Base-by-base conservation (phyloP, 257 asterid species). In the Ehretia macrophylla region DNA sequence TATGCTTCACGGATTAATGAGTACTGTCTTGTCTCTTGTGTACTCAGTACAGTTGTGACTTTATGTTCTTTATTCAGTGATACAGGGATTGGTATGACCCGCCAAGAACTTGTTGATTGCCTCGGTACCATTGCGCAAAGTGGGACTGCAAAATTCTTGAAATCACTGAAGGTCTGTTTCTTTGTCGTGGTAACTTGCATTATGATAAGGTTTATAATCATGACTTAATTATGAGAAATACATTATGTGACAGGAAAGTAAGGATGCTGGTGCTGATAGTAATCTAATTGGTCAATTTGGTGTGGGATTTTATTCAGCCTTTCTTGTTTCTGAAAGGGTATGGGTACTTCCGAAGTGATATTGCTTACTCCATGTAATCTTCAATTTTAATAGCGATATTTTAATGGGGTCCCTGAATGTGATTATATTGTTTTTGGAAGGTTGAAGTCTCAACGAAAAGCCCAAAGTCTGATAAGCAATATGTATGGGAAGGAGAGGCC, bases 91-190 rank as follows among this genome's bases (percentile, higher is more conserved):
- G 99, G 99, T 71, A 93, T 93, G 99, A 85, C 87, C 13, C 93
- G 86, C 51, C 79, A 84, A 75, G 99, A 93, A 75, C 80, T 93
- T 58, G 84, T 93, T 47, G 99, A 89, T 65, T 85, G 95, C 69
- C 97, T 93, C 72, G 99, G 99, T 56, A 93, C 99, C 23, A 93
- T 93, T 11, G 99, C 99, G 52, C 97, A 93, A 66, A 93, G 99
- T 85, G 99, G 99, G 67, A 93, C 99, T 59, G 97, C 99, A 11
- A 93, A 93, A 77, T 93, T 93, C 71, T 74, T 93, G 39, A 86
- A 86, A 78, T 89, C 96, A 51, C 64, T 89, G 68, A 93, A 89
- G 99, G 99, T 89, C 51, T 11, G 20, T 47, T 63, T 37, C 18
- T 18, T 60, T 60, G 57, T 38, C 14, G 16, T 56, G 12, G 18